Base-by-base conservation (phyloP, 768 basidiomycete genomes). In the Tulasnella sp. region DNA sequence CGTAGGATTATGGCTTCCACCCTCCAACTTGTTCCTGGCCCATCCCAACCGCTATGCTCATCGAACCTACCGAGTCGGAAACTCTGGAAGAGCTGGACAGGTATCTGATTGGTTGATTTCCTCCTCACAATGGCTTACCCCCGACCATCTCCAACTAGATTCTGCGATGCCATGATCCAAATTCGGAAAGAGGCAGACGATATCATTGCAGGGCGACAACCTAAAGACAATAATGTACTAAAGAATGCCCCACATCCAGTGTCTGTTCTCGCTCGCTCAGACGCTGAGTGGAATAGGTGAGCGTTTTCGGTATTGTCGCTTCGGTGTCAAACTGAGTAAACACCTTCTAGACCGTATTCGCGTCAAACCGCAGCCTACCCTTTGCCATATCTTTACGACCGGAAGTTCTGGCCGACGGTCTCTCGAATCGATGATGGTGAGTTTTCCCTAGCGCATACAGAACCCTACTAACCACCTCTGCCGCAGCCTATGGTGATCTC, bases 21-120 rank as follows among this genome's bases (percentile, higher is more conserved):
- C 96, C 95, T 54, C 97, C 97, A 1, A 99, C 97, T 5, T 97
- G 95, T 83, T 96, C 96, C 7, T 99, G 97, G 97, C 97, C 97
- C 7, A 96, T 93, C 78, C 91, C 94, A 25, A 97, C 97, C 1
- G 96, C 93, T 81, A 97, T 97, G 94, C 87, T 97, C 72, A 97
- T 98, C 78, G 97, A 99, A 84, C 97, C 97, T 7, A 99, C 97
- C 1, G 97, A 99, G 83, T 96, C 94, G 0, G 97, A 99, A 84
- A 90, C 93, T 0, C 86, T 97, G 37, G 92, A 96, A 78, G 97
- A 98, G 82, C 88, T 99, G 72, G 94, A 99, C 81, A 88, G 91
- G 90, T 93, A 78, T 68, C 84, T 79, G 31, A 31, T 11, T 67
- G 31, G 39, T 12, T n/a, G 22, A 42, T 8, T n/a, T 2, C 25